Base-by-base conservation (phyloP, 371 early-diverging fungal genomes). In the Batkoa obscura region DNA sequence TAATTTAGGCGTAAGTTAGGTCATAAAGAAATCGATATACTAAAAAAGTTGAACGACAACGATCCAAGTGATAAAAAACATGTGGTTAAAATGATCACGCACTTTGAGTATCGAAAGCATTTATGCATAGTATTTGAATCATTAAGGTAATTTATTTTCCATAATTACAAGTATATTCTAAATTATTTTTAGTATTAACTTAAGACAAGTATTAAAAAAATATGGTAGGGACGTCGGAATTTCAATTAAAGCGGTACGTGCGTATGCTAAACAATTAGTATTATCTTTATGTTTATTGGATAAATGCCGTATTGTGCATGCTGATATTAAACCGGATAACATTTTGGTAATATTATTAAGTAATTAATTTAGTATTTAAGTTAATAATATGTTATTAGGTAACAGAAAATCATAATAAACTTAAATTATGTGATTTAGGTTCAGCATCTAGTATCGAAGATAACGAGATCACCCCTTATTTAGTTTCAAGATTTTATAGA, bases 251-350 rank as follows among this genome's bases (percentile, higher is more conserved):
- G 93, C 95, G 0, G 93, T 96, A 15, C 79, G 86, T 34, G 68
- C 84, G 15, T 94, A 93, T 64, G 88, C 90, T 9, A 86, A 85
- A 43, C 98, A 98, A 57, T 69, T 98, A 39, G 83, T 98, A 54
- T 61, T 86, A 57, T 79, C 92, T 10, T 71, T 97, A 41, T 81
- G 85, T 9, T 67, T 90, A 32, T 69, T 97, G 47, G 79, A 81
- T 58, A 80, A 81, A 62, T 83, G 84, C 66, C 73, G 73, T 31
- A 74, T 97, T 2, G 59, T 96, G n/a, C 97, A 98, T 66, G 89
- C 94, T 47, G 98, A 98, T 69, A 88, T 98, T 68, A 98, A 98
- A 60, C 98, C 98, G 0, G 98, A 97, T 67, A 98, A 98, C 67
- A 85, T 97, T 57, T 71, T 98, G 51, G 91, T 84, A 61, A 55